Base-by-base conservation (phyloP, 495 filamentous ascomycete species). In the Annulohypoxylon moriforme region DNA sequence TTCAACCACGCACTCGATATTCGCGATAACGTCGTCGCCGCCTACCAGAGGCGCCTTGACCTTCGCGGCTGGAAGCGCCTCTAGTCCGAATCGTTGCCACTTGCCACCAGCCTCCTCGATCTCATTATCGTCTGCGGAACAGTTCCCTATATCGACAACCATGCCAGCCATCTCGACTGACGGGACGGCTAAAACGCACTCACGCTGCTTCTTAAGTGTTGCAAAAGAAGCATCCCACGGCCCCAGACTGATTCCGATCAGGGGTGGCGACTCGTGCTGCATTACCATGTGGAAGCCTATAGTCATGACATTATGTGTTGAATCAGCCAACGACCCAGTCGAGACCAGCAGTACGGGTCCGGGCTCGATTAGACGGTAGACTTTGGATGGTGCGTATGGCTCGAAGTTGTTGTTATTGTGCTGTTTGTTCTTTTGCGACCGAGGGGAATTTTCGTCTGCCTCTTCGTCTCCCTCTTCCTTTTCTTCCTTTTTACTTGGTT, bases 91-190 rank as follows among this genome's bases (percentile, higher is more conserved):
- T 18, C 68, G 65, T 13, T 72, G 68, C 78, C 78, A 80, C 44
- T 86, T 89, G 68, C 63, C 49, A 18, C 40, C 83, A 16, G 56
- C 84, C 31, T 49, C 36, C 0, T 61, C 60, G n/a, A 38, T 60
- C 16, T 70, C 44, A 2, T 55, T 44, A 40, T 89, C 87, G 14
- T 87, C 85, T 2, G 82, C 83, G 71, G 78, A 80, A 50, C 76
- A 78, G 46, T 81, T 80, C 29, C 79, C 79, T 25, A 81, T 67
- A 52, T 80, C 79, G 29, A 80, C 72, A 2, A 76, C 75, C 1
- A 58, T 42, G 2, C 46, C 44, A 7, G 78, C 79, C 59, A 81
- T 77, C 59, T 75, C 66, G 2, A 76, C 73, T 29, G 56, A 65
- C 3, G 79, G 79, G 1, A 79, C 67, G 24, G 77, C 69, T 20